Evolutionary conservation across 2,329 filamentous ascomycete species (phyloP), one percentile per base, ranked within the genome.

Genomic region (Scytalidium lignicola): DNA sequence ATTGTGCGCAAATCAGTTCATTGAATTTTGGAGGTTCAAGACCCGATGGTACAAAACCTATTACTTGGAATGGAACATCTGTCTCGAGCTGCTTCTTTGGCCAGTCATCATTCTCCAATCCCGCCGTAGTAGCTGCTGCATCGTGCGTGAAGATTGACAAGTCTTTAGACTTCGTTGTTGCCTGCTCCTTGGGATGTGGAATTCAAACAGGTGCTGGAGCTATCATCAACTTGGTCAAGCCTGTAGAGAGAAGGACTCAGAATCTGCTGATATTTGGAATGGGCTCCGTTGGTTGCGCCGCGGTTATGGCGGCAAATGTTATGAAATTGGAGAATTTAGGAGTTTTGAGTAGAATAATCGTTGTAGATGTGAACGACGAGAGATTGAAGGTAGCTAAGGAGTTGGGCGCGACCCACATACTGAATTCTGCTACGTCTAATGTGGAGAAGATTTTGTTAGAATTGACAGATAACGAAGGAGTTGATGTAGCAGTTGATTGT

Each of bases 201-300:
- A 64, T 70, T 44, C 66, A 67, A 57, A 72, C 70, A 1, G 70
- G 69, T 10, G 64, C 64, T 6, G 69, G 68, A 13, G 62, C 69
- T 0, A 59, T 72, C 0, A 53, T 67, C 12, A 67, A 70, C 42
- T 55, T 67, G 0, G 57, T 65, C 2, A 50, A 50, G 18, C 44
- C 48, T 57, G 64, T 37, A 54, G 59, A 3, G 46, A 56, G 2
- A 58, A 65, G 43, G 54, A 56, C 1, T 49, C 70, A 4, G 63
- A 62, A 2, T 55, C 70, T 2, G 60, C 69, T 6, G 5, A n/a
- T 37, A n/a, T 37, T 37, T 37, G 69, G 69, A 1, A 55, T 67
- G 4, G 69, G 68, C n/a, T 62, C 62, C 12, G 69, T 71, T 0
- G 69, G 68, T 0, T 51, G 69, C 1, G 60, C 62, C 0, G 69